Conservation (phyloP, 2,329 filamentous ascomycete genomes). For the Ophiocordyceps robertsii region DNA sequence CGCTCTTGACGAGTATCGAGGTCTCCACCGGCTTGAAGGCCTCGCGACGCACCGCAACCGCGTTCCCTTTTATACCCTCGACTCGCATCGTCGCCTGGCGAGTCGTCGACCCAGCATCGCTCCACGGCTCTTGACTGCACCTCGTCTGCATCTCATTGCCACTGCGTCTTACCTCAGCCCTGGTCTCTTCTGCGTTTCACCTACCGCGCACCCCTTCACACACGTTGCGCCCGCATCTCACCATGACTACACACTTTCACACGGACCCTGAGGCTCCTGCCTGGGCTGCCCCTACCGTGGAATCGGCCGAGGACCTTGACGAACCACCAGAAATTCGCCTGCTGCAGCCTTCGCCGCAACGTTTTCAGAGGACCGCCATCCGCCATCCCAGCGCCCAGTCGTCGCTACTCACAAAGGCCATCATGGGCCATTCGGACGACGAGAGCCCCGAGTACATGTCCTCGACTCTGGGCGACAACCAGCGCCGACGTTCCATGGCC, state of each 20-base stretch:
- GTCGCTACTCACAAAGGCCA: slow-evolving; percentile 77
- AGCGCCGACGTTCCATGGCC: slow-evolving; percentile 51
- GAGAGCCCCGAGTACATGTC: slow-evolving; percentile 26
- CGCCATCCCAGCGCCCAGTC: slow-evolving; percentile 44
- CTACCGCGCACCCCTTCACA: not conserved
- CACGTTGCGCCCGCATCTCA: not conserved
- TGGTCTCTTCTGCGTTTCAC: not conserved
- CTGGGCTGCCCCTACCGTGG: slow-evolving; percentile 27
- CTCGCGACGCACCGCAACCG: slow-evolving; percentile 9
- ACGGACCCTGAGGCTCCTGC: slow-evolving; percentile 13
- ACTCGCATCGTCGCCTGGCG: not conserved
- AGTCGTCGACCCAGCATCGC: too few relatives aligned
- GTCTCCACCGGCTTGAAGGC: slow-evolving; percentile 12
- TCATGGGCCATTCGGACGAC: slow-evolving; percentile 54
- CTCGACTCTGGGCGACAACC: slow-evolving; percentile 19
- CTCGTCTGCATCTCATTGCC: not conserved
- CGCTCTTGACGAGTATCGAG: slow-evolving; percentile 5
- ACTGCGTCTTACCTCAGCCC: not conserved
- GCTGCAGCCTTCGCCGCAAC: slow-evolving; percentile 12
- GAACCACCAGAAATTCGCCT: slow-evolving; percentile 63
- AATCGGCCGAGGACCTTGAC: slow-evolving; percentile 67
- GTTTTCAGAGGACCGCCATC: slow-evolving; percentile 34
- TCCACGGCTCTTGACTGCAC: not conserved
- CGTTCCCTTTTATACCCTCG: not conserved
- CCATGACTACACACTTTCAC: slow-evolving; percentile 13